phyloP scores from a whole-genome alignment of 1,139 yeast genomes.

The Yarrowia galli region DNA sequence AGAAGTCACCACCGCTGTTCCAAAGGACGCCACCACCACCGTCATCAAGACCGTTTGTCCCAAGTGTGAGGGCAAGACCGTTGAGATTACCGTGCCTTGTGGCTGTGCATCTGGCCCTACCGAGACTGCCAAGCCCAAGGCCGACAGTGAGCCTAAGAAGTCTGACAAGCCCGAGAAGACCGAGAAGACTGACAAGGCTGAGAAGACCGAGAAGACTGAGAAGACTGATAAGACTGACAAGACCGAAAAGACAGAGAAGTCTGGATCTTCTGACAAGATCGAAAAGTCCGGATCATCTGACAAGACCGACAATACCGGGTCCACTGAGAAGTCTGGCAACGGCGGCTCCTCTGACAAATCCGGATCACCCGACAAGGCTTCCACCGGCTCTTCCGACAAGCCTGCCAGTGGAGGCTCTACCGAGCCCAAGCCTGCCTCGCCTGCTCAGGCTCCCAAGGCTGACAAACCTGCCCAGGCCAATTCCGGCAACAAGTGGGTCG shows the following conservation, averaged over 20 bases:
- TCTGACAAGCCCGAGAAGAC: background rate
- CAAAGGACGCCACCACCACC: constrained; percentile 3
- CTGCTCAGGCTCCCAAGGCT: background rate
- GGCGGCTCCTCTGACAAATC: background rate
- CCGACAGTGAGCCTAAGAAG: background rate
- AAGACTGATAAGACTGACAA: too few species aligned
- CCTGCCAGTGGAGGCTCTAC: background rate
- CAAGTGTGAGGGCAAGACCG: constrained; percentile 6
- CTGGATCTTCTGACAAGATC: background rate
- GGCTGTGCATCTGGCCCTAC: background rate
- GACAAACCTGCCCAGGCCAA: constrained; percentile 16
- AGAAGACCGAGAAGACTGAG: too few species aligned
- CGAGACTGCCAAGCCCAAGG: background rate
- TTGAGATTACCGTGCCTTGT: constrained; percentile 13
- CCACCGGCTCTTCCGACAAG: background rate
- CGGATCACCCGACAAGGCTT: background rate
- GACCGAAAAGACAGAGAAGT: too few species aligned
- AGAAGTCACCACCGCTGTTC: constrained; percentile 13
- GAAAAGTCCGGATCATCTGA: background rate
- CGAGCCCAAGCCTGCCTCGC: background rate
- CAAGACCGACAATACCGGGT: background rate
- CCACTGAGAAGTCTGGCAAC: background rate
- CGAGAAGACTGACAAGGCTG: background rate
- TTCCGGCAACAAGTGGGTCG: constrained; percentile 7
- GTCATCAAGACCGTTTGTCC: constrained; percentile 18